Conservation (phyloP, 257 asterid species). For the Solanum raphanifolium region DNA sequence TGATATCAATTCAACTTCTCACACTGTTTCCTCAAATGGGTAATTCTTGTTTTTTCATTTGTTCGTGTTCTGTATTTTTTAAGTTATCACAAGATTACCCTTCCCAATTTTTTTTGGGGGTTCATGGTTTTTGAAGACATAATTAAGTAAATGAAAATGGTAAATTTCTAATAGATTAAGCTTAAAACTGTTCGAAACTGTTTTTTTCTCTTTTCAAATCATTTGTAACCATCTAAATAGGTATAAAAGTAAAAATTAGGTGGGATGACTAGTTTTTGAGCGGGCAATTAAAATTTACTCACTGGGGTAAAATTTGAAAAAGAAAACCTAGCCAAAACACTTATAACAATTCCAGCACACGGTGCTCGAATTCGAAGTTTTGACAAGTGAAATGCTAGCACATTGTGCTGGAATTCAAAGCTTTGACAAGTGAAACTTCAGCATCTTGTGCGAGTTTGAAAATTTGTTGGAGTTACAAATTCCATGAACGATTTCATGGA, state of each 20-base stretch:
- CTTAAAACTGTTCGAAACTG: neutral
- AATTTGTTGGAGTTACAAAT: neutral
- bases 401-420: neutral
- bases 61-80: neutral
- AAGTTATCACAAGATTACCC: no score
- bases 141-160: neutral
- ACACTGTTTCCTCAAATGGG: slow-evolving; percentile 38
- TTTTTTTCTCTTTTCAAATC: neutral
- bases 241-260: neutral
- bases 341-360: neutral
- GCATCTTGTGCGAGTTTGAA: neutral
- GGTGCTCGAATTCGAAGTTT: neutral
- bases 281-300: neutral
- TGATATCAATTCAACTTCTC: slow-evolving; percentile 19
- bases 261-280: neutral
- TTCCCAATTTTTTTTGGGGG: no score
- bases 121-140: neutral
- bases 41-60: slow-evolving; percentile 12
- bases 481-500: neutral
- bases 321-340: neutral
- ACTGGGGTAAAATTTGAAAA: neutral
- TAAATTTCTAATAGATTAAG: neutral
- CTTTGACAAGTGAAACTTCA: neutral
- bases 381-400: neutral
- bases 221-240: neutral